Base-by-base conservation (phyloP, 306 rosid genomes). In the Adenanthera pavonina region DNA sequence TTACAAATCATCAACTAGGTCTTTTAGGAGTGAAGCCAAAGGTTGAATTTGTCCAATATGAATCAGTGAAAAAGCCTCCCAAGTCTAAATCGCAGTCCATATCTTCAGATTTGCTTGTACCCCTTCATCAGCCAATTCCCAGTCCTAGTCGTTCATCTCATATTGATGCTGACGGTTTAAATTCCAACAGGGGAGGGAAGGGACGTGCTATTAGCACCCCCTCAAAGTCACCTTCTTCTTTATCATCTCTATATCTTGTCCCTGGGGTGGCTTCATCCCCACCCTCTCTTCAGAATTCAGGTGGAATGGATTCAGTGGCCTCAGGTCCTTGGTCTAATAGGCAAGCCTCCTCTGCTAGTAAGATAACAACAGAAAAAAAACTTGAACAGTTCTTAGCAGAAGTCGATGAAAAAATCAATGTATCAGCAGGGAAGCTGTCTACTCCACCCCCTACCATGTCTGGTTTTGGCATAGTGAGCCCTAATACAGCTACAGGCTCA, bases 391-490 rank as follows among this genome's bases (percentile, higher is more conserved):
- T 95, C 68, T 85, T 95, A 81, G 94, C 91, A 76, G 96, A 93
- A 52, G 94, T 92, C 13, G 91, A 89, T 75, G 97, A 92, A 84
- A 95, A 87, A 76, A 86, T 93, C 84, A 86, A 87, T 2, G 97
- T 84, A 86, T 92, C 98, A 3, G 93, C 91, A 0, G 94, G 90
- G 71, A 93, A 90, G 84, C 83, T 95, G 82, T 91, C 97, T 16
- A 95, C 98, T 57, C 99, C 99, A n/a, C 93, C 99, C 19, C 94
- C 96, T 72, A 90, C 92, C 10, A 72, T 88, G 71, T 83, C 96
- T 66, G 84, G 94, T 78, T 92, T 93, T 86, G 91, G 96, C 79
- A 72, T 90, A 49, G 84, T 80, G 78, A 95, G 93, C 86, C 96
- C 97, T 8, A 83, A 49, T 76, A 85, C 92, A 56, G 85, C 90